These are phyloP conservation scores for Exophiala lecanii-corni DNA, from an alignment of 2,329 filamentous ascomycete species.

Conservation along the genomic window DNA sequence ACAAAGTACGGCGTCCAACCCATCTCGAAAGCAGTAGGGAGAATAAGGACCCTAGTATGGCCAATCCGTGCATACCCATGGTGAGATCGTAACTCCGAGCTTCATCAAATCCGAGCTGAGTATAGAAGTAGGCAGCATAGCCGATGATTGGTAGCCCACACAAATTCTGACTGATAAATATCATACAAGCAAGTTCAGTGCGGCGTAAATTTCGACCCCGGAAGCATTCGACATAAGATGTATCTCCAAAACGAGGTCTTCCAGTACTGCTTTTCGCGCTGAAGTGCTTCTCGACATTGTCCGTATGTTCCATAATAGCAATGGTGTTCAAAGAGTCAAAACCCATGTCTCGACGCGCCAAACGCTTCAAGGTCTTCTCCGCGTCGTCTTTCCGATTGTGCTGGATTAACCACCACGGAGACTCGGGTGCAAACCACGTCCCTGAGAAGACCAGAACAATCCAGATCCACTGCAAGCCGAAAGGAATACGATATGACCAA, in stretches of 20 bases:
- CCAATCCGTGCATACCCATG: slow-evolving; percentile 62
- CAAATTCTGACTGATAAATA: slow-evolving; percentile 33
- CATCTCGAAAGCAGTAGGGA: slow-evolving; percentile 44
- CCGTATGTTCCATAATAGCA: slow-evolving; percentile 38
- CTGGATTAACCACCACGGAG: slow-evolving; percentile 39
- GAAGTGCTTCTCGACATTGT: slow-evolving; percentile 28
- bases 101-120: slow-evolving; percentile 33
- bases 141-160: slow-evolving; percentile 30
- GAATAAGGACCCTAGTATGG: slow-evolving; percentile 45
- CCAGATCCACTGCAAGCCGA: slow-evolving; percentile 48
- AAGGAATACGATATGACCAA: slow-evolving; percentile 36
- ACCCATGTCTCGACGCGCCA: slow-evolving; percentile 23
- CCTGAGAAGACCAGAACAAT: slow-evolving; percentile 42
- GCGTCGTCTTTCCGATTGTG: slow-evolving; percentile 34
- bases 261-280: slow-evolving; percentile 22
- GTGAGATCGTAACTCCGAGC: slow-evolving; percentile 35
- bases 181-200: slow-evolving; percentile 38
- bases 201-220: slow-evolving; percentile 33
- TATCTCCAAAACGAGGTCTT: no score
- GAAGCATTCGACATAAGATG: slow-evolving; percentile 33
- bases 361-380: slow-evolving; percentile 28
- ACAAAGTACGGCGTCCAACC: slow-evolving; percentile 38
- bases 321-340: slow-evolving; percentile 31
- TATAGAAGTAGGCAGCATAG: slow-evolving; percentile 33
- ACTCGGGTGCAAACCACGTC: slow-evolving; percentile 38